Evolutionary conservation across 2,329 filamentous ascomycete species (phyloP), one percentile per base, ranked within the genome.

Genomic region (Scortechinia acanthostroma): DNA sequence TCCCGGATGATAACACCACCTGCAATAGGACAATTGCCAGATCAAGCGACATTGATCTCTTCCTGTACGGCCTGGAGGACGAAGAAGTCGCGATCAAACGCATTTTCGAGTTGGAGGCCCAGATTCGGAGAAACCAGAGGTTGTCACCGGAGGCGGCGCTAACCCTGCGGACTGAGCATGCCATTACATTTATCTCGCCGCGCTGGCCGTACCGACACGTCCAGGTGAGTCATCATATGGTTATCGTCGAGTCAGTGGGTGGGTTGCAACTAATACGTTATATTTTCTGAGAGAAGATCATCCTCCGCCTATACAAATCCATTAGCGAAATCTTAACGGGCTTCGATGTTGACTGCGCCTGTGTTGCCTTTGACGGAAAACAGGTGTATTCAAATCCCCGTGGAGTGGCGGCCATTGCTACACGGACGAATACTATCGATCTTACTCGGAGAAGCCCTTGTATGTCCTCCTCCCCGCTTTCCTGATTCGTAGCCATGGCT

Each of bases 341-440:
- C 0, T 95, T 95, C 53, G 89, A 94, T 53, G 88, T 95, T 43
- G 88, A 93, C 58, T 90, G 85, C 58, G 85, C 87, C 1, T 88
- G 88, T 49, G 85, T 81, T 20, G 88, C 87, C 2, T 95, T 86
- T 53, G 80, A 93, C 58, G 89, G 89, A 25, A 74, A 76, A 19
- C 85, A 93, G 55, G 88, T 95, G 16, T 94, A 84, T 56, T 80
- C 81, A 20, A 82, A 84, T 2, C 89, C 89, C 2, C 76, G 89
- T 47, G 88, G 88, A 2, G 60, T 95, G 15, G 80, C 79, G 37
- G 83, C 88, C 6, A 91, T 85, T 60, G 83, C 91, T 57, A 91
- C 87, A 0, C 89, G 95, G 61, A 74, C 80, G 57, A 94, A 95
- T 54, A 83, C 82, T 2, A 73, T 94, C 48, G 89, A 95, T 56